Percentiles rank a stretch among this genome's conserved stretches.
phyloP scores from a whole-genome alignment of 192 early-diverging fungal genomes.

The Coemansia sp. region DNA sequence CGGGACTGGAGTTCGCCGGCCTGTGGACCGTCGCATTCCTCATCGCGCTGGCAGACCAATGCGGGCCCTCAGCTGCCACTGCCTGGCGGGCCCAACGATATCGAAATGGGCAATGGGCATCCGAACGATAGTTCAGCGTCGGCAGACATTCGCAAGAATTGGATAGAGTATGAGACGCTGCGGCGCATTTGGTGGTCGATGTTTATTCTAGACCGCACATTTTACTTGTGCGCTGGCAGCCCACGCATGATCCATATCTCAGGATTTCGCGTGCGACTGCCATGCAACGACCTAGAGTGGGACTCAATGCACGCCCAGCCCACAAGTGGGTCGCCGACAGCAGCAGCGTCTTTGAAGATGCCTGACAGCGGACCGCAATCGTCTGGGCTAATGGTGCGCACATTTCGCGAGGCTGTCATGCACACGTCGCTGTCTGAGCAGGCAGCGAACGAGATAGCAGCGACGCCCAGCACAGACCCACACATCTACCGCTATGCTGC shows the following conservation, averaged over 20 bases:
- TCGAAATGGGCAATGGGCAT: neutral
- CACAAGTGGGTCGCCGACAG: constrained; percentile 24
- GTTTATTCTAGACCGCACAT: constrained; percentile 50
- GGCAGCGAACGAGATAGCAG: constrained; percentile 33
- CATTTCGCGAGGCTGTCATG: constrained; percentile 53
- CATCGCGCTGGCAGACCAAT: constrained; percentile 11
- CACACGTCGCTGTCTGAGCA: constrained; percentile 49
- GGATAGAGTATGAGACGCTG: constrained; percentile 51
- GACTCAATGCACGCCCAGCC: constrained; percentile 42
- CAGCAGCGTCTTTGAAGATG: constrained; percentile 1
- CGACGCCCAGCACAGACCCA: constrained; percentile 35
- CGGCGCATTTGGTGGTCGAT: constrained; percentile 54
- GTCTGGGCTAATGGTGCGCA: constrained; percentile 47
- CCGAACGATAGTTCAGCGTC: neutral
- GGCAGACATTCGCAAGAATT: constrained; percentile 34
- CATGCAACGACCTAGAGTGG: constrained; percentile 54
- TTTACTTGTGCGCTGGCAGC: constrained; percentile 25
- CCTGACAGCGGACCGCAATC: constrained; percentile 14
- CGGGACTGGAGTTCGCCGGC: constrained; percentile 14
- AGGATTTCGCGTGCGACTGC: constrained; percentile 45
- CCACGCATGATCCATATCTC: constrained; percentile 39
- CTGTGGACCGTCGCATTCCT: neutral
- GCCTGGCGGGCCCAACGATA: constrained; percentile 25
- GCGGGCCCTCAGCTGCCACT: constrained; percentile 11
- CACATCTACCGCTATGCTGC: constrained; percentile 35